Percentiles rank a stretch among this genome's conserved stretches.
phyloP scores from a whole-genome alignment of 331 rosid species.

The Acacia concinna region DNA sequence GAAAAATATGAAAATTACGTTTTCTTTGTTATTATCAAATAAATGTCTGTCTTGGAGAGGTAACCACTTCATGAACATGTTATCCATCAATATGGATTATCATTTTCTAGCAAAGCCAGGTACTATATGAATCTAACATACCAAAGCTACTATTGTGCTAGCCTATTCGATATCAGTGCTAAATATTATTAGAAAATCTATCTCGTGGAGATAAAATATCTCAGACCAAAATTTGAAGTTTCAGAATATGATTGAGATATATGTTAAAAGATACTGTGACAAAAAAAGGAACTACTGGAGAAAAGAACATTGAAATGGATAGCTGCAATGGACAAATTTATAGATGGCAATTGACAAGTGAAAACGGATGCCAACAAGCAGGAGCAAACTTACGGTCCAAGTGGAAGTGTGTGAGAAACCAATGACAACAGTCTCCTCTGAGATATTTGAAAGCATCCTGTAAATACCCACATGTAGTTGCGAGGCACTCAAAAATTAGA shows the following conservation, averaged over 20 bases:
- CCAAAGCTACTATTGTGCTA: not conserved
- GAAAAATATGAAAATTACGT: not conserved
- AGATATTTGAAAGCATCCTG: constrained; percentile 96
- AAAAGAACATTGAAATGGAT: not conserved
- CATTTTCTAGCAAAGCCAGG: not conserved
- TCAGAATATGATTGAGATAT: not conserved
- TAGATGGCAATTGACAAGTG: not conserved
- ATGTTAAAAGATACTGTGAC: not conserved
- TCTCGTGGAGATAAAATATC: not conserved
- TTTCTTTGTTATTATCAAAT: not conserved
- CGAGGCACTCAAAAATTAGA: constrained; percentile 11
- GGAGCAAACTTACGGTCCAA: constrained; percentile 80
- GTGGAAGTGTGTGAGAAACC: constrained; percentile 97
- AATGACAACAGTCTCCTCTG: constrained; percentile 85
- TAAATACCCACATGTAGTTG: constrained; percentile 31
- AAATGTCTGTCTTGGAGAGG: not conserved
- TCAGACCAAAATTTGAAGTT: not conserved
- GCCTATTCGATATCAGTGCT: not conserved
- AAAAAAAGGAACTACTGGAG: not conserved
- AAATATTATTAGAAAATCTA: not conserved
- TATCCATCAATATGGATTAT: not conserved
- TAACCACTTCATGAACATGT: not conserved
- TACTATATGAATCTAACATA: not conserved
- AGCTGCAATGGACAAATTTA: not conserved
- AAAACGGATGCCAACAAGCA: not conserved